Evolutionary conservation across 2,329 filamentous ascomycete genomes (phyloP), one percentile per base, ranked within the genome.

Genomic region (Graphilbum ipis-grandicollis): DNA sequence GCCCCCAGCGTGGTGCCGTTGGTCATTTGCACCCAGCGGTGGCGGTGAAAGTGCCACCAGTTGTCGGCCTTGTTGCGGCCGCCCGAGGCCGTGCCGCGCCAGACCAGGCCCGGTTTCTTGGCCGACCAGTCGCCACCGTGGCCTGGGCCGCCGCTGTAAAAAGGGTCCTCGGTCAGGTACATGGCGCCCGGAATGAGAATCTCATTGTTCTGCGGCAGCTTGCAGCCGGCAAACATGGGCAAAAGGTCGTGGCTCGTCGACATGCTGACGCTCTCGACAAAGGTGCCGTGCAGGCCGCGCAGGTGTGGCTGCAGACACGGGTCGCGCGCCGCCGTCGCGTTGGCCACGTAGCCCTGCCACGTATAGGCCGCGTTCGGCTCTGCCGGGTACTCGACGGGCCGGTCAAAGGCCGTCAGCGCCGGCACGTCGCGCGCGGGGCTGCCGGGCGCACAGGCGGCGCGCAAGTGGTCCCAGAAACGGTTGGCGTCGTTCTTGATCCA

Each of bases 11-110:
- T 64, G 1, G 71, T 76, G 9, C 65, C 66, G 46, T 83, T 81
- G 34, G 78, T 56, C 72, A 81, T 77, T 40, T 73, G 62, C 19
- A 81, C 58, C 40, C 81, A 70, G 4, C 78, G 72, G 46, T 79
- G 76, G 14, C 77, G 71, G 42, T 82, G 77, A 46, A 80, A 79
- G 26, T 71, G 67, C 26, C 62, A 62, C 76, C 77, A 83, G 42
- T 68, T 78, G 32, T 71, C 50, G n/a, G 48, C 47, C 39, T 55
- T 56, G 33, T 62, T 53, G 21, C 60, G 58, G 2, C 73, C 75
- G 3, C 74, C 75, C 8, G 73, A 75, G 3, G 69, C 72, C 2
- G 71, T 68, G 33, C 75, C 75, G 28, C 75, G 70, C 75, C 75
- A 80, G 28, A 76, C 56, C 33, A 74, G 54, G 4, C 54, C 58